Evolutionary conservation across 208 protist genomes (phyloP).

Genomic region (Acanthamoeba castellanii): DNA sequence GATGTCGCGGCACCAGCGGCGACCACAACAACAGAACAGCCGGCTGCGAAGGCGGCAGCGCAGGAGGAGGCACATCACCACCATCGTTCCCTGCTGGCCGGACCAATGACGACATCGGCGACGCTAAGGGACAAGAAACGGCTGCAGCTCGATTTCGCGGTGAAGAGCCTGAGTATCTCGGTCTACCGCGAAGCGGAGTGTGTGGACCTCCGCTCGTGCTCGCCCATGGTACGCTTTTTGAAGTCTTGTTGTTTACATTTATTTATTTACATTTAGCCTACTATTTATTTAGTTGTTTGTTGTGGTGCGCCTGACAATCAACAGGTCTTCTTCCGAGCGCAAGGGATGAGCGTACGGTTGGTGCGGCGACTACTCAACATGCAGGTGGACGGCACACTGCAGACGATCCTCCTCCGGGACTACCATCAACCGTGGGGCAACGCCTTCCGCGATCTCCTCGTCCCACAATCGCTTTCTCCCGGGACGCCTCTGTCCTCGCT

Average conservation of each 20-base stretch:
- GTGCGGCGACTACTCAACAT: neutral
- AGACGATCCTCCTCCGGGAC: constrained; percentile 21
- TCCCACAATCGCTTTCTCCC: constrained; percentile 17
- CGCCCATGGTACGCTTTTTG: constrained; percentile 17
- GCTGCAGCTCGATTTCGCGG: constrained; percentile 6
- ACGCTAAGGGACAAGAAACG: neutral
- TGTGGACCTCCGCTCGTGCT: neutral
- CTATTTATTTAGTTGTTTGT: too few relatives aligned
- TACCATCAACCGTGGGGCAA: constrained; percentile 33
- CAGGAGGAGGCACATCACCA: neutral
- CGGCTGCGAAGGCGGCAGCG: neutral
- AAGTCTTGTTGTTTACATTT: neutral
- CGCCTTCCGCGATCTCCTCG: constrained; percentile 43
- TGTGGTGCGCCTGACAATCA: neutral
- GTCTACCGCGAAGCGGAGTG: neutral
- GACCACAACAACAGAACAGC: neutral
- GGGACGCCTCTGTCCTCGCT: neutral
- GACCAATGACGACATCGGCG: neutral
- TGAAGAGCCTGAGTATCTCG: neutral
- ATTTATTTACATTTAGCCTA: too few relatives aligned
- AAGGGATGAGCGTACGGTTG: constrained; percentile 40
- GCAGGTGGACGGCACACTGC: neutral
- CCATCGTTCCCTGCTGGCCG: neutral
- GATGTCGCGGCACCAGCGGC: neutral
- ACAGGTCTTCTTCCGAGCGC: constrained; percentile 21